Conservation (phyloP, 2,329 filamentous ascomycete species). For the Elsinoe necatrix region DNA sequence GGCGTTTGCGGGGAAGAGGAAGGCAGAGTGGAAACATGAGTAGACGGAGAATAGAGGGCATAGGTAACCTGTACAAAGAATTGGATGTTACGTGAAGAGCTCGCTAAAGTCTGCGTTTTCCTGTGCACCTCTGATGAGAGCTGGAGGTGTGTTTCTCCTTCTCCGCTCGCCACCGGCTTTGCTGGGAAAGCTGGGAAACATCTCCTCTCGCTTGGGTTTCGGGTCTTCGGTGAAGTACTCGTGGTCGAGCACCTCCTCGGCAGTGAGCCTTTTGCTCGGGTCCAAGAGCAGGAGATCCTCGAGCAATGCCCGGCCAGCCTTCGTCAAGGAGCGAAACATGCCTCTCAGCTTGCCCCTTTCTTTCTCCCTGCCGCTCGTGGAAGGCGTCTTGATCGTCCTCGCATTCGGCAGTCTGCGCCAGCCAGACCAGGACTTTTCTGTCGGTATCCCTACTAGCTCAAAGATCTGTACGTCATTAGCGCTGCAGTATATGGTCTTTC, state of each 20-base stretch:
- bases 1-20: slow-evolving; percentile 91
- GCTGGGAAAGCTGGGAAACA: slow-evolving; percentile 96
- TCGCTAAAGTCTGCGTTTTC: slow-evolving; percentile 44
- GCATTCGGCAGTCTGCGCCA: slow-evolving; percentile 86
- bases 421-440: slow-evolving; percentile 71
- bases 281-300: slow-evolving; percentile 64
- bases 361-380: background rate
- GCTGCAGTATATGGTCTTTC: slow-evolving; percentile 11
- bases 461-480: slow-evolving; percentile 53
- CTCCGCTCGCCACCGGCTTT: slow-evolving; percentile 87
- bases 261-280: slow-evolving; percentile 61
- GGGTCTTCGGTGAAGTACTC: slow-evolving; percentile 85
- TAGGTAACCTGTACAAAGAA: background rate
- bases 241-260: slow-evolving; percentile 66
- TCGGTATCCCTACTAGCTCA: slow-evolving; percentile 77
- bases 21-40: slow-evolving; percentile 80
- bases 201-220: slow-evolving; percentile 75
- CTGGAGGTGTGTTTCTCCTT: slow-evolving; percentile 66
- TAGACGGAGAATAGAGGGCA: slow-evolving; percentile 34
- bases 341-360: slow-evolving; percentile 1
- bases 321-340: slow-evolving; percentile 49
- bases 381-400: slow-evolving; percentile 36
- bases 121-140: slow-evolving; percentile 67
- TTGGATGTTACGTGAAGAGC: slow-evolving; percentile 36
- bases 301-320: slow-evolving; percentile 63